Percentiles rank a stretch among this genome's conserved stretches.
Conservation (phyloP, 163 green algal genomes). For the Picocystis sp. region DNA sequence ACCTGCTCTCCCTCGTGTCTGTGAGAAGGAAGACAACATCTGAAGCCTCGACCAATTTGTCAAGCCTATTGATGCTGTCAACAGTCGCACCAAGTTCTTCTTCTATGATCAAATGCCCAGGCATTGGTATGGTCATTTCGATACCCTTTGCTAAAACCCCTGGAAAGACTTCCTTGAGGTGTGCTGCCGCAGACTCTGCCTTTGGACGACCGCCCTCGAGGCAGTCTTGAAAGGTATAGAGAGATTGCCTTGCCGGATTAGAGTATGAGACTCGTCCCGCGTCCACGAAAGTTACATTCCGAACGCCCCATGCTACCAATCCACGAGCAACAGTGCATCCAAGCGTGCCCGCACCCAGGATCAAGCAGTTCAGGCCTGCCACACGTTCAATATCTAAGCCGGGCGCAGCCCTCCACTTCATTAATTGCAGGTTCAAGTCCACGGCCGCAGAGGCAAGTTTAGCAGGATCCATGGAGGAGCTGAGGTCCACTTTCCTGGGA, state of each 20-base stretch:
- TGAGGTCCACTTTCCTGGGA: slow-evolving; percentile 10
- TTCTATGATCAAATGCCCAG: slow-evolving; percentile 45
- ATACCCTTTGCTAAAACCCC: slow-evolving; percentile 19
- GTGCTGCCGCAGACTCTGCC: slow-evolving; percentile 51
- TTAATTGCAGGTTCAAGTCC: slow-evolving; percentile 89
- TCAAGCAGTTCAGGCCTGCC: slow-evolving; percentile 45
- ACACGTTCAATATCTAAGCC: slow-evolving; percentile 48
- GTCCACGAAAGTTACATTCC: slow-evolving; percentile 81
- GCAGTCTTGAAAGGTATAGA: slow-evolving; percentile 74
- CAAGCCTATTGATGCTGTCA: slow-evolving; percentile 14
- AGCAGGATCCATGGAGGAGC: slow-evolving; percentile 13
- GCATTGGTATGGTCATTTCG: slow-evolving; percentile 65
- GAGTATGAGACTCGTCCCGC: slow-evolving; percentile 64
- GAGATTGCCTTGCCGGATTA: slow-evolving; percentile 86
- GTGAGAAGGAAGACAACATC: slow-evolving; percentile 86
- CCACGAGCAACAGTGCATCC: slow-evolving; percentile 78
- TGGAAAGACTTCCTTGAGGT: slow-evolving; percentile 40
- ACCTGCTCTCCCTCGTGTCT: slow-evolving; percentile 84
- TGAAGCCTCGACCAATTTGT: slow-evolving; percentile 35
- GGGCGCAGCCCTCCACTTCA: slow-evolving; percentile 80
- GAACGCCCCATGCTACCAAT: slow-evolving; percentile 83
- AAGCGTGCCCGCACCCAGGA: slow-evolving; percentile 64
- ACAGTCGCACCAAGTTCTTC: slow-evolving; percentile 3
- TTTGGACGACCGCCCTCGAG: slow-evolving; percentile 57
- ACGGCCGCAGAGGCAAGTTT: slow-evolving; percentile 45